Conservation (phyloP, 1,284 basidiomycete genomes). For the Ceratobasidium sp. region DNA sequence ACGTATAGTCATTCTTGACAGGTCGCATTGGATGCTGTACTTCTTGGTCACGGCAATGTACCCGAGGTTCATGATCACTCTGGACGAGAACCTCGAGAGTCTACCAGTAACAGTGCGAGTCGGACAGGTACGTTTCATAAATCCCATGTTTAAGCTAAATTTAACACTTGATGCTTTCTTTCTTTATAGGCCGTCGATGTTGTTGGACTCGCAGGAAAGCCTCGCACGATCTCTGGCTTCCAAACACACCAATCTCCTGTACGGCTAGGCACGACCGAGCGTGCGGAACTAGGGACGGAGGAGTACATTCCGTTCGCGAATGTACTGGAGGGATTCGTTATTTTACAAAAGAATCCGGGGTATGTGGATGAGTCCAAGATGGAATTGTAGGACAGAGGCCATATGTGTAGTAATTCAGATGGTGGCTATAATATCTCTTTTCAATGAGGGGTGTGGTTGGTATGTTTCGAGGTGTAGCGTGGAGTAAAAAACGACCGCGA, state of each 20-base stretch:
- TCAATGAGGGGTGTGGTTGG: background rate
- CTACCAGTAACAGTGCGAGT: slow-evolving; percentile 93
- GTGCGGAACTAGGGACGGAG: slow-evolving; percentile 96
- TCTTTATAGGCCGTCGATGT: slow-evolving; percentile 79
- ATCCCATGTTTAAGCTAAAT: background rate
- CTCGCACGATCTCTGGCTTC: slow-evolving; percentile 92
- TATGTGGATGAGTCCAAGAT: slow-evolving; percentile 46
- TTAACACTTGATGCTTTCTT: slow-evolving; percentile 44
- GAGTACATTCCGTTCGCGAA: slow-evolving; percentile 93
- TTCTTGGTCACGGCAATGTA: slow-evolving; percentile 97
- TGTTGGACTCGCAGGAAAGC: slow-evolving; percentile 91
- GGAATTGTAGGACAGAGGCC: slow-evolving; percentile 41
- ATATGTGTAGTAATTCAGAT: slow-evolving; percentile 35
- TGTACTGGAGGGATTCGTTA: slow-evolving; percentile 90
- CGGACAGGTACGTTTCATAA: slow-evolving; percentile 72
- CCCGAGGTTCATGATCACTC: slow-evolving; percentile 96
- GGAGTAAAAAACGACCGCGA: too few relatives aligned
- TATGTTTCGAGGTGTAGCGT: too few relatives aligned
- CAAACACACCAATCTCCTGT: slow-evolving; percentile 98
- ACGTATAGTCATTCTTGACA: slow-evolving; percentile 84
- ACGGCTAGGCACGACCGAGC: slow-evolving; percentile 90
- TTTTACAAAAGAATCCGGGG: slow-evolving; percentile 87
- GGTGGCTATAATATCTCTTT: slow-evolving; percentile 19
- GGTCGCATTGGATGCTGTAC: slow-evolving; percentile 99
- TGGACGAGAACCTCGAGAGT: slow-evolving; percentile 89